Base-by-base conservation (phyloP, 306 rosid genomes). In the Arachis hypogaea region DNA sequence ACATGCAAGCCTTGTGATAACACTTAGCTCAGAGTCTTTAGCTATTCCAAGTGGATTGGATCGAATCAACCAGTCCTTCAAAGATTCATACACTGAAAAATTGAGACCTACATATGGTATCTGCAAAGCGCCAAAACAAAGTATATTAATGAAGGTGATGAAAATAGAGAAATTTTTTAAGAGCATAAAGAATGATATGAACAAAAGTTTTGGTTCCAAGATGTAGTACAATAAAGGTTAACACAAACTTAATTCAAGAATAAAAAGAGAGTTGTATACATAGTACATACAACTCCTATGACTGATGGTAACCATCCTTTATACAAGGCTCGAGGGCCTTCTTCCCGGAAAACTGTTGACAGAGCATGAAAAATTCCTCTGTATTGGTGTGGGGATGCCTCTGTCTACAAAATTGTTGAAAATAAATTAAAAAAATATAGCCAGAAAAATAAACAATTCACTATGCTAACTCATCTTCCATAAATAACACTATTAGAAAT, bases 61-160 rank as follows among this genome's bases (percentile, higher is more conserved):
- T 78, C 79, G 84, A 66, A 91, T 54, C 79, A 91, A 76, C 93
- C 93, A 91, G 63, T 91, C 98, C 84, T 93, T 91, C n/a, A 91
- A 84, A 75, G 98, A 93, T 59, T 89, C 98, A 47, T 93, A 93
- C 12, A 93, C 98, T 11, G 97, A 88, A 83, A 93, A 93, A 84
- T 93, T 93, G 76, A 93, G 97, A 64, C 98, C 98, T 59, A 89
- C 97, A 16, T 91, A 91, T 1, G 98, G 98, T 85, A 93, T 63
- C 97, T 93, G 92, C 64, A 66, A 49, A 30, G 36, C 3, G 36
- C 3, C 36, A 43, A 16, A 79, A 29, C 58, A 12, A 29, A 52
- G 22, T 8, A 41, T 59, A 16, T 65, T 55, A 12, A 51, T 40
- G 42, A 33, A 14, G 14, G 40, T 28, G 7, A 50, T 6, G 11